A percentile compares a stretch with the other conserved stretches of the same genome.
Evolutionary conservation across 1,284 basidiomycete species (phyloP).

Genomic region (Tranzscheliella williamsii): DNA sequence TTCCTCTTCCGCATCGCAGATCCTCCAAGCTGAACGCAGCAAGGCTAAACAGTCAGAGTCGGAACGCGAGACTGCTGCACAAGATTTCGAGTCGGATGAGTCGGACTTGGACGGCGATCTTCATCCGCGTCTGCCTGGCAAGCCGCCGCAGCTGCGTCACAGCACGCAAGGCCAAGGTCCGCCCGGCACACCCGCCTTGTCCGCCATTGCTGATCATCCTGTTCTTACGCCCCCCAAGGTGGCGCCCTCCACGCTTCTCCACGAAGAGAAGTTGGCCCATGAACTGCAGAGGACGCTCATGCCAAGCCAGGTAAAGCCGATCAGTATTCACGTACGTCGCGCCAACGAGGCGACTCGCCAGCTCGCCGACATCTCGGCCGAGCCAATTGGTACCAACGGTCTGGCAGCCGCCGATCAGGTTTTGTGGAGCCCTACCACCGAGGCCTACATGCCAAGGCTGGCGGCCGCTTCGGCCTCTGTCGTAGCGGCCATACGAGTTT

Average conservation of each 20-base stretch:
- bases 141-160: conserved; percentile 12
- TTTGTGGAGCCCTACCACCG: conserved; percentile 6
- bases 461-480: conserved; percentile 25
- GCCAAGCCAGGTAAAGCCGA: conserved; percentile 8
- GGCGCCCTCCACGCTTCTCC: conserved; percentile 14
- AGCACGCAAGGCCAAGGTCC: neutral
- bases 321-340: conserved; percentile 21
- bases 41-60: neutral
- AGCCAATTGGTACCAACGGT: conserved; percentile 37
- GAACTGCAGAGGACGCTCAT: conserved; percentile 35
- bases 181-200: neutral
- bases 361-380: conserved; percentile 37
- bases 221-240: conserved; percentile 14
- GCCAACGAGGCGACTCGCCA: conserved; percentile 39
- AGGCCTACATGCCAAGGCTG: conserved; percentile 25
- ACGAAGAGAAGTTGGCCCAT: conserved; percentile 30
- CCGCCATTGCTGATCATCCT: conserved; percentile 21
- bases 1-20: conserved; percentile 6
- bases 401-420: conserved; percentile 22
- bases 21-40: conserved; percentile 3
- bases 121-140: conserved; percentile 27
- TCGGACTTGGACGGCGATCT: conserved; percentile 33
- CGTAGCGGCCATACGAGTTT: conserved; percentile 29
- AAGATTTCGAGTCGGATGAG: conserved; percentile 33
- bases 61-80: neutral